Evolutionary conservation across 108 stramenopile species (phyloP), one percentile per base, ranked within the genome.

Genomic region (Aurantiochytrium sp.): DNA sequence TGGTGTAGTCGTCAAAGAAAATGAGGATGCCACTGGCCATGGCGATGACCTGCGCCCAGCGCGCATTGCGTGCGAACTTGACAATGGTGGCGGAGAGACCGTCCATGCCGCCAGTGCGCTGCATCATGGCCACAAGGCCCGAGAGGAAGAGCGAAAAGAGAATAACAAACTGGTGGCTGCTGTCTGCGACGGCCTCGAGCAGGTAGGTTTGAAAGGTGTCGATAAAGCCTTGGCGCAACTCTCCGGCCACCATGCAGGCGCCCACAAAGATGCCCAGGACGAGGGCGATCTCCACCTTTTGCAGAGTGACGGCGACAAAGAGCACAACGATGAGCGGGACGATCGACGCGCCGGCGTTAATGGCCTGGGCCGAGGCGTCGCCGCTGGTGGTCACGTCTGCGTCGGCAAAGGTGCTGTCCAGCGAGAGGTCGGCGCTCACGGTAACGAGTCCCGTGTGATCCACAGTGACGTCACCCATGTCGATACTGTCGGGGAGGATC

Each of bases 1-100:
- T 95, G 90, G 93, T 73, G 90, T 93, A 92, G 25, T 94, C 64
- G 44, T 47, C 45, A 43, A 95, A 94, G 91, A 95, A 95, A 43
- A 93, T 90, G 60, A 91, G 25, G 4, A 91, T 23, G 10, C 94
- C 94, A 19, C 89, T 88, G 23, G 44, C n/a, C 58, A 94, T 90
- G 4, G 92, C 83, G 3, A 87, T 60, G 28, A 92, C 42, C 73
- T 94, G 95, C n/a, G 93, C 93, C 4, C 92, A 42, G 47, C 92
- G 90, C n/a, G 91, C 44, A 6, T 23, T 83, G n/a, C 28, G 19
- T 16, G 76, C 76, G 49, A 90, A 93, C 21, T 72, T 59, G 4
- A 51, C 88, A 3, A 95, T 60, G 4, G 59, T 87, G 18, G 72
- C 25, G 16, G 93, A 87, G 45, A 95, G 88, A 5, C 92, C 95